Conservation (phyloP, 495 filamentous ascomycete species). For the Aspergillus bertholletiae region DNA sequence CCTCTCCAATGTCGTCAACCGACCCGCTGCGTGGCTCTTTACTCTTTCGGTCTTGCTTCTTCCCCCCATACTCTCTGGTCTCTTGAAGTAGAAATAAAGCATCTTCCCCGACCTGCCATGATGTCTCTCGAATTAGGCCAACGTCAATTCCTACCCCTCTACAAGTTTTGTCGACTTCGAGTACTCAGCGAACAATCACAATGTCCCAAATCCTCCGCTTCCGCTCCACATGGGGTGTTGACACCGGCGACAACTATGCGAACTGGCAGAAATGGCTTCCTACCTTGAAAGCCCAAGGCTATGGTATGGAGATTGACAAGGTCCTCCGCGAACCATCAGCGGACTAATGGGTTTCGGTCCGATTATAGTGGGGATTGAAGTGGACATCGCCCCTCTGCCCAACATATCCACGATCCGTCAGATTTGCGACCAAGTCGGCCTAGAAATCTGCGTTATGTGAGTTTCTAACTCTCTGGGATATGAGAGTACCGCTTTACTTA, state of each 20-base stretch:
- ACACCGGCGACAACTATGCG: conserved; percentile 11
- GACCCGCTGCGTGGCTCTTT: too few relatives aligned
- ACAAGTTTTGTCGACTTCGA: too few relatives aligned
- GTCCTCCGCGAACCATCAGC: not conserved
- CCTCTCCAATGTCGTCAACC: too few relatives aligned
- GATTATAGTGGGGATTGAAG: conserved; percentile 19
- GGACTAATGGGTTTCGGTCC: not conserved
- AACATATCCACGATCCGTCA: conserved; percentile 15
- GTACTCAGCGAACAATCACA: not conserved
- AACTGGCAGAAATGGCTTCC: conserved; percentile 21
- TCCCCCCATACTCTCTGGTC: too few relatives aligned
- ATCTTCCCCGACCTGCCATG: too few relatives aligned
- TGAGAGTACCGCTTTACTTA: not conserved
- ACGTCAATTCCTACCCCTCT: not conserved
- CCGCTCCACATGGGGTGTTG: conserved; percentile 24
- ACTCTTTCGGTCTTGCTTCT: too few relatives aligned
- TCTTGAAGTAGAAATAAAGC: too few relatives aligned
- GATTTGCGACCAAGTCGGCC: conserved; percentile 17
- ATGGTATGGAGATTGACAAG: conserved; percentile 14
- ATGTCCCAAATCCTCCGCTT: conserved; percentile 8
- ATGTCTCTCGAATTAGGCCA: too few relatives aligned
- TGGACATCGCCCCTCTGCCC: conserved; percentile 15
- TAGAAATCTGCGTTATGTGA: conserved; percentile 22
- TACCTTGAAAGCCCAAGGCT: conserved; percentile 22
- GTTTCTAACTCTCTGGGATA: not conserved